Base-by-base conservation (phyloP, 306 rosid genomes). In the Comarum palustre region DNA sequence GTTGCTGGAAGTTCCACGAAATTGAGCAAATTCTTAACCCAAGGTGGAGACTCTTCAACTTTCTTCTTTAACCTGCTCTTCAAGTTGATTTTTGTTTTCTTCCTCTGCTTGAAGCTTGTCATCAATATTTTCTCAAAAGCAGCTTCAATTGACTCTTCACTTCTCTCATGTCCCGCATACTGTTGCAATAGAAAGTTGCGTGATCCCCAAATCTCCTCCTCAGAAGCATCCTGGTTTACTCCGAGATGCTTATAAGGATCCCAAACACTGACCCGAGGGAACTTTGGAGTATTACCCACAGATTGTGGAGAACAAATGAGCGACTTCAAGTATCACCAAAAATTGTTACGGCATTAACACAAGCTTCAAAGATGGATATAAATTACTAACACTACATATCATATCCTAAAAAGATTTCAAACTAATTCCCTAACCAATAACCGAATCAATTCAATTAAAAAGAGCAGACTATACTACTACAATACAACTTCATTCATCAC, bases 11-110 rank as follows among this genome's bases (percentile, higher is more conserved):
- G 84, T 85, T 95, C 99, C 77, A 92, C 97, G 72, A 80, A 88
- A 76, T 76, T 72, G 73, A 95, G 88, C 81, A 90, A 82, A 79
- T 84, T 95, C 86, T 88, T 82, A 79, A 92, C 68, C 97, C 97
- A 95, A 50, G 99, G 90, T 47, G 99, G 99, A 75, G 99, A 95
- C 82, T 95, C 99, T 75, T 95, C 99, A 24, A 92, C 97, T 88
- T 90, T 84, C 90, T 90, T 90, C 76, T 92, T 95, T 86, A 95
- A 84, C 90, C 78, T 88, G 86, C 82, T 92, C 86, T 95, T 95
- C 88, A 95, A 75, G 76, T 95, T 95, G 69, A 92, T 95, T 79
- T 95, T 95, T 52, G 96, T 92, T 85, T 95, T 95, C 92, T 87
- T 95, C 83, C 97, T 87, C 25, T 81, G 86, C 73, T 62, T 70